Conservation (phyloP, 371 early-diverging fungal genomes). For the Circinella umbellata region DNA sequence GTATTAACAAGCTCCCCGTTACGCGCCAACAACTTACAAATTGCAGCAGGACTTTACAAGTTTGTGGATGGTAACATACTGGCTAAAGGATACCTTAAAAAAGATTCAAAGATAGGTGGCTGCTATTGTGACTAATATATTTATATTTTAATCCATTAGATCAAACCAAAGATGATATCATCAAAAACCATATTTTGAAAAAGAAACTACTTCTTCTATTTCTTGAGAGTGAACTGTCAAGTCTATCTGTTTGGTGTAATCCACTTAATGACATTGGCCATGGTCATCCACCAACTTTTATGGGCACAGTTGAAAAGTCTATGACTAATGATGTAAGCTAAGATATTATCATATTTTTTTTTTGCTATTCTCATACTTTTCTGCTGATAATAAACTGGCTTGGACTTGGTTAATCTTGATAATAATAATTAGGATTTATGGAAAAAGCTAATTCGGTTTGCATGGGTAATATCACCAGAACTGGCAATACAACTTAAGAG, state of each 20-base stretch:
- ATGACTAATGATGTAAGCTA: slow-evolving; percentile 48
- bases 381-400: too few relatives aligned
- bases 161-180: slow-evolving; percentile 43
- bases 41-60: slow-evolving; percentile 46
- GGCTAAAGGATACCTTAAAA: too few relatives aligned
- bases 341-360: not conserved
- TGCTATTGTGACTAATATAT: not conserved
- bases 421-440: slow-evolving; percentile 58
- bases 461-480: slow-evolving; percentile 82
- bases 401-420: not conserved
- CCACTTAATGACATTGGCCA: slow-evolving; percentile 65
- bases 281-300: slow-evolving; percentile 41
- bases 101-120: too few relatives aligned
- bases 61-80: slow-evolving; percentile 47
- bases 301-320: slow-evolving; percentile 49
- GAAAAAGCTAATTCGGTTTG: slow-evolving; percentile 75
- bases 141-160: slow-evolving; percentile 22
- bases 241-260: slow-evolving; percentile 82
- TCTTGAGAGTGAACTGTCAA: slow-evolving; percentile 86
- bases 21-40: slow-evolving; percentile 38
- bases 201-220: slow-evolving; percentile 74
- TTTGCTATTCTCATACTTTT: too few relatives aligned
- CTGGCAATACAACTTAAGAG: slow-evolving; percentile 79
- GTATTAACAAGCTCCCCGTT: slow-evolving; percentile 52
- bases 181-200: slow-evolving; percentile 24